phyloP scores from a whole-genome alignment of 1,284 basidiomycete species.

The Volvariella volvacea region DNA sequence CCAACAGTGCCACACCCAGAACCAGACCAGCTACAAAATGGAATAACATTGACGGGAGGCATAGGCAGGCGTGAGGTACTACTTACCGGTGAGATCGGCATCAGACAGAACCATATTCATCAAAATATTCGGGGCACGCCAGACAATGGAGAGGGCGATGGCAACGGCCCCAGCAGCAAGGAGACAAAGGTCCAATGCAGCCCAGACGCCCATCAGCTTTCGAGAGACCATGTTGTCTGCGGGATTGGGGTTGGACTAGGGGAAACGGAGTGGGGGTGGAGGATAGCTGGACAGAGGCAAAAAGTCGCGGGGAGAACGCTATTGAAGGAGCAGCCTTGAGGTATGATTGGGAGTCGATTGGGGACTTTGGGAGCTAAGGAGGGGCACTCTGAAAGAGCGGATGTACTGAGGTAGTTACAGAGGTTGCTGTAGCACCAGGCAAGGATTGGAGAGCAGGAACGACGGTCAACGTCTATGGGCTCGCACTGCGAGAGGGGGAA shows the following conservation, averaged over 20 bases:
- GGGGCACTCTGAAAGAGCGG: constrained; percentile 27
- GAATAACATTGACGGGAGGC: not conserved
- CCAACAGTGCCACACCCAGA: constrained; percentile 62
- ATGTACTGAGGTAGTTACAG: constrained; percentile 17
- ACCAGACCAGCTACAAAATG: constrained; percentile 51
- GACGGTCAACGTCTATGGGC: constrained; percentile 59
- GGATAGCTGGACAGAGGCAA: too few species aligned
- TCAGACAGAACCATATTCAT: constrained; percentile 62
- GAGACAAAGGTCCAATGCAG: constrained; percentile 60
- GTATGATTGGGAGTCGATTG: too few species aligned
- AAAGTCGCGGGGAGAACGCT: constrained; percentile 4
- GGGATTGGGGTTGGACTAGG: constrained; percentile 5
- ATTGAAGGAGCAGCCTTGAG: too few species aligned
- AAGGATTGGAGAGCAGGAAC: constrained; percentile 23
- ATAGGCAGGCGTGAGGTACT: constrained; percentile 16
- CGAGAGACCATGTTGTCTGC: constrained; percentile 56
- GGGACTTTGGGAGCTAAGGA: constrained; percentile 8
- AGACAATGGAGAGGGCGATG: constrained; percentile 63
- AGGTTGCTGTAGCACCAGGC: constrained; percentile 23
- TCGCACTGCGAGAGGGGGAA: constrained; percentile 31
- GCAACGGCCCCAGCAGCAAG: constrained; percentile 61
- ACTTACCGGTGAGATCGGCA: constrained; percentile 51
- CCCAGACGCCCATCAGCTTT: constrained; percentile 64
- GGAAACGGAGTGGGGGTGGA: constrained; percentile 6
- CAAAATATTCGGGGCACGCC: constrained; percentile 57